Evolutionary conservation across 805 yeast genomes (phyloP).

Genomic region (Geotrichum ghanense): DNA sequence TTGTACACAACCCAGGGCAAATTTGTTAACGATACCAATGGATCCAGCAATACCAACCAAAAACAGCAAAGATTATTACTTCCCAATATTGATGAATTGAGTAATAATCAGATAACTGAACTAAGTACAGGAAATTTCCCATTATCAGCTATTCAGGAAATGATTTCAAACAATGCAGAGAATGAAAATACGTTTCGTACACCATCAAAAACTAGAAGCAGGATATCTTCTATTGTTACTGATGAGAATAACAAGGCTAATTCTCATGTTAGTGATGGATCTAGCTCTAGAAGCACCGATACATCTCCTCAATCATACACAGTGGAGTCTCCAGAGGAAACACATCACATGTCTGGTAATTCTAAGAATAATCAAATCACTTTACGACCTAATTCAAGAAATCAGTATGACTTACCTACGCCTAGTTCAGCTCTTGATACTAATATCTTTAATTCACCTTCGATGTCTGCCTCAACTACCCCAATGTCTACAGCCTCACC

Average conservation of each 20-base stretch:
- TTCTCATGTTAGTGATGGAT: neutral
- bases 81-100: conserved; percentile 12
- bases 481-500: neutral
- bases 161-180: conserved; percentile 7
- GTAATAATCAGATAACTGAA: conserved; percentile 1
- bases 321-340: neutral
- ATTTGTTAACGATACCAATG: conserved; percentile 23
- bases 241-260: neutral
- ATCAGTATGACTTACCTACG: neutral
- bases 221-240: conserved; percentile 1
- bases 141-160: conserved; percentile 5
- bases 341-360: too few species aligned
- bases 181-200: neutral
- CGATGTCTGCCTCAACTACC: neutral
- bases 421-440: neutral
- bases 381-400: neutral
- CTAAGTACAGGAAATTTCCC: neutral
- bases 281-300: neutral
- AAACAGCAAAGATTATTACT: conserved; percentile 15
- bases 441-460: neutral
- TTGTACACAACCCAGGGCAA: conserved; percentile 60
- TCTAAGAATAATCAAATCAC: neutral
- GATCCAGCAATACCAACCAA: conserved; percentile 10
- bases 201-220: neutral
- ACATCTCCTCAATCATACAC: conserved; percentile 1